phyloP scores from a whole-genome alignment of 2,329 filamentous ascomycete genomes.

The Talaromyces sp. region DNA sequence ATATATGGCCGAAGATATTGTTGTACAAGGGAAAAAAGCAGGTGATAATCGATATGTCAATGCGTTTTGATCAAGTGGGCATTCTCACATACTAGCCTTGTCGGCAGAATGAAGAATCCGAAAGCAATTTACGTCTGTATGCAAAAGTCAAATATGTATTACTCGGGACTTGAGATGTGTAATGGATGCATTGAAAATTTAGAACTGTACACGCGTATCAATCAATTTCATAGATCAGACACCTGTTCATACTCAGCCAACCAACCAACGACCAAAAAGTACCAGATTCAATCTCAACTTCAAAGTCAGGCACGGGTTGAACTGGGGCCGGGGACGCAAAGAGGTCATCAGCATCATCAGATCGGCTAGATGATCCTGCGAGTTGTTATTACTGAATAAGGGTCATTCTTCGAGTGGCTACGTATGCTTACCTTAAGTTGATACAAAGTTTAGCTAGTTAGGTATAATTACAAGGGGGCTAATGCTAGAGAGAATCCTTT shows the following conservation, averaged over 20 bases:
- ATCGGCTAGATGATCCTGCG: neutral
- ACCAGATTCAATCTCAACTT: neutral
- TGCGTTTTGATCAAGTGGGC: conserved; percentile 5
- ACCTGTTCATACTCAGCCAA: neutral
- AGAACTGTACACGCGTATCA: neutral
- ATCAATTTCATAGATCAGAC: too few relatives aligned
- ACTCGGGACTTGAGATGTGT: neutral
- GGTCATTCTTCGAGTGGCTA: neutral
- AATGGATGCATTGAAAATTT: too few relatives aligned
- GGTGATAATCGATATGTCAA: neutral
- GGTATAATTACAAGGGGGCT: neutral
- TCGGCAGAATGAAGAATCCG: neutral
- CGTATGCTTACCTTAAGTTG: neutral
- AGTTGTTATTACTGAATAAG: neutral
- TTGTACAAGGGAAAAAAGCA: neutral
- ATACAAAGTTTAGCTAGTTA: neutral
- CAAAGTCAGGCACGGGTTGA: neutral
- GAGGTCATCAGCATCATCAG: neutral
- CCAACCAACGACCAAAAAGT: neutral
- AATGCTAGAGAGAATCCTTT: neutral
- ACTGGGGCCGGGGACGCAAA: neutral
- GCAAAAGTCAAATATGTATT: neutral
- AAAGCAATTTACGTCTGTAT: neutral
- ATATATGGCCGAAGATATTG: neutral
- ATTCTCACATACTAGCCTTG: neutral